A percentile compares a stretch with the other conserved stretches of the same genome.
Evolutionary conservation across 1,284 basidiomycete genomes (phyloP).

Genomic region (Microbotryum scabiosae): DNA sequence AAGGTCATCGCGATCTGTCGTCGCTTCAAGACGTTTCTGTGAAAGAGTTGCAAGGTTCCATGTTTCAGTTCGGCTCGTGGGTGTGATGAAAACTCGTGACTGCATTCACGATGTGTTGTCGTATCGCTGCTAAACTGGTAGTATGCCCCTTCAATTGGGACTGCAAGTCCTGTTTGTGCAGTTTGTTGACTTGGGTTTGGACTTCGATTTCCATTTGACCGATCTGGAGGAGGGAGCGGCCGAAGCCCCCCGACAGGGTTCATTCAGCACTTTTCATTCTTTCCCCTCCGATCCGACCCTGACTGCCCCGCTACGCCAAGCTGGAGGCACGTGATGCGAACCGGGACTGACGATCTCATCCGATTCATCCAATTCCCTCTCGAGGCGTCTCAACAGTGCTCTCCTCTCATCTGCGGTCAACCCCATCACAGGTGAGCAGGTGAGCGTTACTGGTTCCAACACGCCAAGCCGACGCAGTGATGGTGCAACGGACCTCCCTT

Average conservation of each 20-base stretch:
- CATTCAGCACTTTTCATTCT: background rate
- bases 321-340: background rate
- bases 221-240: conserved; percentile 50
- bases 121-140: conserved; percentile 60
- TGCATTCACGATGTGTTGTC: conserved; percentile 55
- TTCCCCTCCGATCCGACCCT: too few relatives aligned
- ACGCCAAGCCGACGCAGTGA: too few relatives aligned
- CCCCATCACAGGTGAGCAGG: too few relatives aligned
- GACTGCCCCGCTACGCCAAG: too few relatives aligned
- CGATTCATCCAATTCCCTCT: conserved; percentile 95
- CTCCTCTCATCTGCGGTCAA: conserved; percentile 63
- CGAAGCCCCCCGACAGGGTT: background rate
- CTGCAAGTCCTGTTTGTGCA: conserved; percentile 61
- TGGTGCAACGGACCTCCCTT: too few relatives aligned
- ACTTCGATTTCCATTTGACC: conserved; percentile 99
- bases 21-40: conserved; percentile 43
- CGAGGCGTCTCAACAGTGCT: conserved; percentile 69
- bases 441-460: too few relatives aligned
- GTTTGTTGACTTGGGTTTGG: conserved; percentile 69
- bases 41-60: too few relatives aligned
- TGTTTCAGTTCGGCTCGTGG: too few relatives aligned
- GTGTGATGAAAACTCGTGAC: background rate
- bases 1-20: conserved; percentile 44
- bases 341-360: conserved; percentile 73
- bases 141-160: conserved; percentile 64